phyloP scores from a whole-genome alignment of 345 rosid genomes.

The Angophora floribunda region DNA sequence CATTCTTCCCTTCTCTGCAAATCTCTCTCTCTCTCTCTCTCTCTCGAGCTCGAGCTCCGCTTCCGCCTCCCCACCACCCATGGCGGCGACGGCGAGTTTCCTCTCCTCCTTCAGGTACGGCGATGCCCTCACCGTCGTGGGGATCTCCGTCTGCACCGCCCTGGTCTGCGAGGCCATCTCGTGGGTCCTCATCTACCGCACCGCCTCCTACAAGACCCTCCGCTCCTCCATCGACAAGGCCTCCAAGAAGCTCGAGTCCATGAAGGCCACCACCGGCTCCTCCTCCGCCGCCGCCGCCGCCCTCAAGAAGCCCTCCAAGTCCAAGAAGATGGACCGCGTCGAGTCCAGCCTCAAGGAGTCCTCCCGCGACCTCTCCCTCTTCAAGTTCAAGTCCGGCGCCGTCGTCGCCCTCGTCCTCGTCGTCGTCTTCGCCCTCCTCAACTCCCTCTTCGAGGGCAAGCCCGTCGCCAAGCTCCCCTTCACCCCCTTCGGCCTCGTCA shows the following conservation, averaged over 20 bases:
- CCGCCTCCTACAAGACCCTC: conserved; percentile 82
- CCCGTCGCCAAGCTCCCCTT: conserved; percentile 93
- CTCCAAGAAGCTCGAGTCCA: conserved; percentile 86
- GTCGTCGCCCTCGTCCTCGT: conserved; percentile 90
- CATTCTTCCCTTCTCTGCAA: background rate
- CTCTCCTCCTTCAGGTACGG: conserved; percentile 61
- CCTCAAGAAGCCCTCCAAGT: conserved; percentile 59
- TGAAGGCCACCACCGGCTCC: conserved; percentile 57
- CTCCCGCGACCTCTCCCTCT: conserved; percentile 86
- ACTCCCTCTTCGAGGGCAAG: conserved; percentile 91
- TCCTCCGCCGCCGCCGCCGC: conserved; percentile 41
- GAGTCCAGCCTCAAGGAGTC: conserved; percentile 90
- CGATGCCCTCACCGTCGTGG: conserved; percentile 84
- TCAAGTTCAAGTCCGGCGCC: conserved; percentile 99
- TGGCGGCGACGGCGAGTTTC: background rate
- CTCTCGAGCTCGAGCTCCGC: background rate
- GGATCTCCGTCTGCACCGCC: conserved; percentile 90
- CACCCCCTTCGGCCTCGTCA: conserved; percentile 60
- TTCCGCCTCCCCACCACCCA: background rate
- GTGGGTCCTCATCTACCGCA: conserved; percentile 95
- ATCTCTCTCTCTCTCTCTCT: background rate
- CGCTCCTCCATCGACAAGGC: conserved; percentile 95
- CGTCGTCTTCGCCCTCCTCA: conserved; percentile 82
- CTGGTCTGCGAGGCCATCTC: conserved; percentile 91
- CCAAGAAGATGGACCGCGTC: conserved; percentile 96